phyloP scores from a whole-genome alignment of 129 eudicot species.

The Kitagawia praeruptora region DNA sequence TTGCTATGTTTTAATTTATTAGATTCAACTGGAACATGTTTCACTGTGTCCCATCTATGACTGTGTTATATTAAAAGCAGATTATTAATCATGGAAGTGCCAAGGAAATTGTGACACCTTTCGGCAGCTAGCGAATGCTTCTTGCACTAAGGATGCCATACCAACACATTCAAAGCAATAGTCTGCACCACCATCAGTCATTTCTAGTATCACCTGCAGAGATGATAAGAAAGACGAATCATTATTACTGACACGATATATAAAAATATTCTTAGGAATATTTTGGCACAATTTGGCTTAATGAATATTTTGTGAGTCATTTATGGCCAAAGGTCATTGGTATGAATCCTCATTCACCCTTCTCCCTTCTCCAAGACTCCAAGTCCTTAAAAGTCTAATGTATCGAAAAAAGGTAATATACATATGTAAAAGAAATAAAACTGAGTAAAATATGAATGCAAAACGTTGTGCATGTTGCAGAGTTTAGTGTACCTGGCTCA shows the following conservation, averaged over 20 bases:
- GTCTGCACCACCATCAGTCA: constrained; percentile 76
- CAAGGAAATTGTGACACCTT: constrained; percentile 27
- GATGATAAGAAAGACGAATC: neutral
- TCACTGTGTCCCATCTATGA: neutral
- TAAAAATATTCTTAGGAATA: no score
- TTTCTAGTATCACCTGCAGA: constrained; percentile 35
- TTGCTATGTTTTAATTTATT: no score
- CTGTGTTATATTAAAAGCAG: neutral
- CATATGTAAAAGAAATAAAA: neutral
- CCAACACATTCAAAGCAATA: constrained; percentile 81
- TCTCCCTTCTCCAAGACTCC: no score
- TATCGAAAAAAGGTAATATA: neutral
- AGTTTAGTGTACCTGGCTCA: constrained; percentile 46
- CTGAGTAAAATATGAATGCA: neutral
- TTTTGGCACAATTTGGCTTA: no score
- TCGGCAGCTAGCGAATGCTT: constrained; percentile 52
- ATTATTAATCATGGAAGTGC: neutral
- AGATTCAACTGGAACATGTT: neutral
- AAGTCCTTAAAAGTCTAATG: neutral
- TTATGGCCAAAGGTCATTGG: neutral
- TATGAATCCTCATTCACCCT: neutral
- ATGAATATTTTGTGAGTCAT: neutral
- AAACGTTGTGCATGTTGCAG: neutral
- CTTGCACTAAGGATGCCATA: constrained; percentile 40
- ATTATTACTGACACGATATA: neutral